phyloP scores from a whole-genome alignment of 768 basidiomycete genomes.

The Mycena alexandri region DNA sequence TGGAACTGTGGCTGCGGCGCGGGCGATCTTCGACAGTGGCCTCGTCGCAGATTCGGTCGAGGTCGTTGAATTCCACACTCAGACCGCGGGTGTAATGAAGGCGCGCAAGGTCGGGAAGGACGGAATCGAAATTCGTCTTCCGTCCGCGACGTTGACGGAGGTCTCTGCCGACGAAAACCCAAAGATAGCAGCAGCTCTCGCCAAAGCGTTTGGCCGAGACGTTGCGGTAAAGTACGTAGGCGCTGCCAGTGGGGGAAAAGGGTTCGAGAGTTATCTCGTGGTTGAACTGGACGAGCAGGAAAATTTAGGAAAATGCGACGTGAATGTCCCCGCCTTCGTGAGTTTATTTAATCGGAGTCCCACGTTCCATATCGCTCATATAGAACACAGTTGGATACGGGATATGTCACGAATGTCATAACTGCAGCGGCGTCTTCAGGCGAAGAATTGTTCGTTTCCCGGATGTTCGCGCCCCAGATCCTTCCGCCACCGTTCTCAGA shows the following conservation, averaged over 20 bases:
- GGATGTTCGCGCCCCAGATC: constrained; percentile 60
- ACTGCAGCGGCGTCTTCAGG: constrained; percentile 50
- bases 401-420: constrained; percentile 53
- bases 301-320: constrained; percentile 47
- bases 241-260: constrained; percentile 49
- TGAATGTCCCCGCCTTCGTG: constrained; percentile 53
- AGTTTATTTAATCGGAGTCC: constrained; percentile 25
- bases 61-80: constrained; percentile 51
- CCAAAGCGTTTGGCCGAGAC: constrained; percentile 55
- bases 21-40: constrained; percentile 53
- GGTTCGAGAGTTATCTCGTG: constrained; percentile 53
- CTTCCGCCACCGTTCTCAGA: constrained; percentile 49
- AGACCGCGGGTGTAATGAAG: constrained; percentile 41
- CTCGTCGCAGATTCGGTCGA: constrained; percentile 44
- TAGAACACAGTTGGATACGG: constrained; percentile 47
- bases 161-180: constrained; percentile 47
- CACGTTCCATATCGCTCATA: not conserved
- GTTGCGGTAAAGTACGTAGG: constrained; percentile 53
- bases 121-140: constrained; percentile 55
- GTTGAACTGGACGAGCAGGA: constrained; percentile 57
- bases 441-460: constrained; percentile 56
- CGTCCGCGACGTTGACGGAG: constrained; percentile 42
- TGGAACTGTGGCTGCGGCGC: constrained; percentile 58
- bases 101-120: constrained; percentile 48
- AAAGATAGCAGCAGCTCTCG: constrained; percentile 46